Evolutionary conservation across 169 alveolate species (phyloP).

Genomic region (Eimeria tenella): DNA sequence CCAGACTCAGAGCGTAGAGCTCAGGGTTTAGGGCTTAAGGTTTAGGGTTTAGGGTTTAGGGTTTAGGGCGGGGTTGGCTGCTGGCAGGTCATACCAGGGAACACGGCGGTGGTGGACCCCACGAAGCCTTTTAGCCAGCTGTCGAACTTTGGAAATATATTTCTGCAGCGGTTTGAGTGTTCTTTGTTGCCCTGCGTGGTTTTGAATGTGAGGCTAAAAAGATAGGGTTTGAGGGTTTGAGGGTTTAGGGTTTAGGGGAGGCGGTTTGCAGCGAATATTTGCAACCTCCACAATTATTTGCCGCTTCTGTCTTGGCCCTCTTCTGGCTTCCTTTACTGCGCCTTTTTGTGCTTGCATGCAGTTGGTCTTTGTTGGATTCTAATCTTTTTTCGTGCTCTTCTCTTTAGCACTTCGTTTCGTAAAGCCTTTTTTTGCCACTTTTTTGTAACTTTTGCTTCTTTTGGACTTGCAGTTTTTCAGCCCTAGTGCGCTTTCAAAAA

Average conservation of each 20-base stretch:
- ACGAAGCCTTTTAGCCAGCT: slow-evolving; percentile 87
- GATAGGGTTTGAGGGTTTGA: neutral
- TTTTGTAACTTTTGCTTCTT: no score
- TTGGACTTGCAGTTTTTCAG: no score
- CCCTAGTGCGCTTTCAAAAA: no score
- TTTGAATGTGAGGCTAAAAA: slow-evolving; percentile 34
- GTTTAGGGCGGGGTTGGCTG: neutral
- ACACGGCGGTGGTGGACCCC: slow-evolving; percentile 89
- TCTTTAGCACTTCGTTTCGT: no score
- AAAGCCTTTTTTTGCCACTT: no score
- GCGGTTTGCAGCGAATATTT: no score
- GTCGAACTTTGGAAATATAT: slow-evolving; percentile 87
- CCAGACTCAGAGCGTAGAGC: no score
- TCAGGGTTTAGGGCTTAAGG: slow-evolving; percentile 26
- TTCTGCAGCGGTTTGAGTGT: slow-evolving; percentile 86
- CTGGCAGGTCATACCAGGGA: slow-evolving; percentile 83
- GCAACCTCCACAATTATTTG: no score
- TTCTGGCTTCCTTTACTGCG: neutral
- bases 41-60: slow-evolving; percentile 54
- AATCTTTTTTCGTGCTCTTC: no score
- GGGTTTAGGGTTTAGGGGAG: slow-evolving; percentile 27
- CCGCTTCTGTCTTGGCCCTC: neutral
- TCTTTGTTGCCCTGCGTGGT: slow-evolving; percentile 79
- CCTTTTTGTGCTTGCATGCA: neutral
- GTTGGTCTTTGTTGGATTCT: no score